Evolutionary conservation across 805 yeast species (phyloP), one percentile per base, ranked within the genome.

Genomic region (Monosporozyma servazzii): DNA sequence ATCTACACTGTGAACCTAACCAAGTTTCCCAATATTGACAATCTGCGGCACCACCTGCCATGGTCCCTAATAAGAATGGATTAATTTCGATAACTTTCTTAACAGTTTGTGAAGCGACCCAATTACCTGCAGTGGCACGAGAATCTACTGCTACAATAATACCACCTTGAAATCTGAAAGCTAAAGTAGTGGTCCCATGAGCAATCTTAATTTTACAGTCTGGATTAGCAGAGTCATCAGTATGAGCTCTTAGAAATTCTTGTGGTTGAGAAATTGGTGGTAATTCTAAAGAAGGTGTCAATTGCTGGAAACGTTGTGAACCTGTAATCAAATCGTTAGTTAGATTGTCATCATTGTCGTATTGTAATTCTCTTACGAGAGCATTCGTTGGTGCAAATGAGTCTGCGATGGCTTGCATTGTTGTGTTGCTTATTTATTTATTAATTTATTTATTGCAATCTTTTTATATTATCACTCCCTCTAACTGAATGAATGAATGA

Each of bases 31-130:
- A 93, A 71, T 77, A 93, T 70, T 93, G 99, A 76, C 99, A 93
- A 72, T 93, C 99, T 31, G 98, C 98, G 48, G 99, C 99, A 75
- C 98, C 98, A 72, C 99, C 99, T 33, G 99, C 99, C 96, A 93
- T 83, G 20, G 99, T 93, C 58, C 99, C 99, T 61, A 93, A 77
- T 57, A 93, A 72, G 68, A 87, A 86, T 50, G 97, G 96, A 70
- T 93, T 93, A 72, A 93, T 93, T 70, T 91, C 91, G 63, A 93
- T 89, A 51, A 93, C 99, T 71, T 93, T 93, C 71, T 91, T 91
- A 56, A 93, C 99, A 2, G 97, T 89, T 69, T 90, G 97, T 15
- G 97, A 89, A 20, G 97, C 98, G 61, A 93, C 85, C 97, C 97
- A 91, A 63, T 86, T 83, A 45, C 99, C 99, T 2, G 96, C 96